Percentiles rank a stretch among this genome's conserved stretches.
These are phyloP conservation scores for Saccharum officinarum DNA, from an alignment of 176 grass and related monocot genomes.

Conservation along the genomic window DNA sequence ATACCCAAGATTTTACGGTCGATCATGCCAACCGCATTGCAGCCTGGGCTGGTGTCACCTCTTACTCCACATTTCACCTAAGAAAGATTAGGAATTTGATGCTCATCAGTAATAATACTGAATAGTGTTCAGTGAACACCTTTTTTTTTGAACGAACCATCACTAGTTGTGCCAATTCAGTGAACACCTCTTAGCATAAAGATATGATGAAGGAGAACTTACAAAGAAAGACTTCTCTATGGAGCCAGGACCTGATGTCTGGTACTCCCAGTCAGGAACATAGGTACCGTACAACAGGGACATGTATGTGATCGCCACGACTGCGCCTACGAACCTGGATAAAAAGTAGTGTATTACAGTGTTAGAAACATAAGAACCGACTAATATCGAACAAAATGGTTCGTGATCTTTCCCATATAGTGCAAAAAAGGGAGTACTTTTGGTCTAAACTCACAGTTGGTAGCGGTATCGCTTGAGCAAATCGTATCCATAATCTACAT, in stretches of 20 bases:
- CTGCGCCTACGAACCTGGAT: conserved; percentile 44
- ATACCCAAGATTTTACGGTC: conserved; percentile 84
- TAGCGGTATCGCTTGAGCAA: conserved; percentile 64
- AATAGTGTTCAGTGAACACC: background rate
- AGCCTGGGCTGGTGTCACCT: conserved; percentile 72
- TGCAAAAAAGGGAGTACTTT: background rate
- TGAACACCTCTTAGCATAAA: background rate
- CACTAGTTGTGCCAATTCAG: background rate
- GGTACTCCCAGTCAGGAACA: conserved; percentile 75
- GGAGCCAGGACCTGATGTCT: conserved; percentile 45
- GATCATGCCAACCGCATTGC: conserved; percentile 87
- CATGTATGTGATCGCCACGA: conserved; percentile 62
- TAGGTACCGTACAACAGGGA: conserved; percentile 63
- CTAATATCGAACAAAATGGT: background rate
- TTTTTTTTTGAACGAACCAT: background rate
- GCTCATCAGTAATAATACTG: background rate
- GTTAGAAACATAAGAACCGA: background rate
- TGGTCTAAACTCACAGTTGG: conserved; percentile 60
- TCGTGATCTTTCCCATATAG: background rate
- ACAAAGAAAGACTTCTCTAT: conserved; percentile 47
- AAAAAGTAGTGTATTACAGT: background rate
- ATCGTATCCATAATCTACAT: conserved; percentile 46
- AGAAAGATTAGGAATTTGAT: background rate
- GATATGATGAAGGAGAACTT: conserved; percentile 32
- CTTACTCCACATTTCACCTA: conserved; percentile 86